phyloP scores from a whole-genome alignment of 768 basidiomycete species.

The Glaciozyma antarctica region DNA sequence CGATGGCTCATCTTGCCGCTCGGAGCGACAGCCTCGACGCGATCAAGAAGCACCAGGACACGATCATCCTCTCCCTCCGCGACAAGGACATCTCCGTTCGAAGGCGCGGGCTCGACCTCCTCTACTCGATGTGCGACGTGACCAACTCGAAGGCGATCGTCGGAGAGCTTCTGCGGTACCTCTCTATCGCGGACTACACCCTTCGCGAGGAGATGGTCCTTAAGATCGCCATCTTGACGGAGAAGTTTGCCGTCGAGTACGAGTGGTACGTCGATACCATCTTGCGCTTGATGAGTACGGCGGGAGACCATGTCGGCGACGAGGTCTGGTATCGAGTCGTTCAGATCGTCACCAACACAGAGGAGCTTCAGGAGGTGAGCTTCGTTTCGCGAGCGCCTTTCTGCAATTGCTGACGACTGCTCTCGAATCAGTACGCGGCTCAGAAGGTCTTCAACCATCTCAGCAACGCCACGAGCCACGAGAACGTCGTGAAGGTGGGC shows the following conservation, averaged over 20 bases:
- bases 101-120: slow-evolving; percentile 80
- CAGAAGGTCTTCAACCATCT: slow-evolving; percentile 83
- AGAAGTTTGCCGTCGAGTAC: slow-evolving; percentile 79
- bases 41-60: slow-evolving; percentile 90
- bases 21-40: slow-evolving; percentile 80
- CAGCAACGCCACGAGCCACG: slow-evolving; percentile 53
- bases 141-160: slow-evolving; percentile 94
- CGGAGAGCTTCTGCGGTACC: slow-evolving; percentile 83
- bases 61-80: slow-evolving; percentile 84
- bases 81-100: slow-evolving; percentile 97
- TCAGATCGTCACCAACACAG: slow-evolving; percentile 92
- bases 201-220: slow-evolving; percentile 97
- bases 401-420: neutral
- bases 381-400: neutral
- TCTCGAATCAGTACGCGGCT: slow-evolving; percentile 58
- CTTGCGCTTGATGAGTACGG: slow-evolving; percentile 85
- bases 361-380: slow-evolving; percentile 68
- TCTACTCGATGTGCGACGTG: slow-evolving; percentile 99
- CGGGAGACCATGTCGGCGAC: slow-evolving; percentile 96
- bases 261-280: slow-evolving; percentile 84
- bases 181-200: slow-evolving; percentile 92
- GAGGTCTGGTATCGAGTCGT: slow-evolving; percentile 99
- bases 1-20: slow-evolving; percentile 95
- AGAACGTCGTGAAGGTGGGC: slow-evolving; percentile 90
- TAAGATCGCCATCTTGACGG: slow-evolving; percentile 97